Evolutionary conservation across 768 basidiomycete species (phyloP), one percentile per base, ranked within the genome.

Genomic region (Boletus vermiculosoides): DNA sequence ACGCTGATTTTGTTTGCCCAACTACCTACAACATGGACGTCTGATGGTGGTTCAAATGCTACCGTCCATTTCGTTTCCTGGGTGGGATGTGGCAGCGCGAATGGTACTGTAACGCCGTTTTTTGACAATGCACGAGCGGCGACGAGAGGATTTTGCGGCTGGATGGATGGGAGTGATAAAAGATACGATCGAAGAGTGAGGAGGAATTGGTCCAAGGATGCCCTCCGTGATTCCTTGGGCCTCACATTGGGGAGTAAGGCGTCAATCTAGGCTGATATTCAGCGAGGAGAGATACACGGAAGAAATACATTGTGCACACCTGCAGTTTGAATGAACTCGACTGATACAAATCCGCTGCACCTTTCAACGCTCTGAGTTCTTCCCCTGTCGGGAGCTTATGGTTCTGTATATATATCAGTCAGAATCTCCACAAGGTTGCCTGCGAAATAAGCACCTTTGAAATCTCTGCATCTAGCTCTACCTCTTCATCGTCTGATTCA

Each of bases 41-140:
- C 90, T 25, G 74, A 78, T 1, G 94, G 95, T 44, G 78, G 80
- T 60, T 89, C 84, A 64, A 90, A 97, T 0, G 84, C 80, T 22
- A 97, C 86, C 50, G 85, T 93, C 94, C 94, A 97, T 54, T 94
- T 93, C 0, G 86, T 85, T 36, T 91, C 89, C 67, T 88, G 83
- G 0, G 84, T 79, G 0, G 91, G 92, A 23, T 82, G 74, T 0
- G 93, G 92, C 1, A 80, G 65, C 1, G 84, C 80, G 65, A 87
- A 91, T 0, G 90, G 87, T 0, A 93, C 82, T 3, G 83, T 76
- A 11, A 91, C 70, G 7, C 80, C 78, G 45, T 78, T 77, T 56
- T 82, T 79, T 16, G 80, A 69, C 44, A 89, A 73, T 31, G 73
- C 68, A 30, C 81, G 76, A 39, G 86, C 76, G 3, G 87, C 94